Conservation (phyloP, 257 asterid species). For the Solanum piurae region DNA sequence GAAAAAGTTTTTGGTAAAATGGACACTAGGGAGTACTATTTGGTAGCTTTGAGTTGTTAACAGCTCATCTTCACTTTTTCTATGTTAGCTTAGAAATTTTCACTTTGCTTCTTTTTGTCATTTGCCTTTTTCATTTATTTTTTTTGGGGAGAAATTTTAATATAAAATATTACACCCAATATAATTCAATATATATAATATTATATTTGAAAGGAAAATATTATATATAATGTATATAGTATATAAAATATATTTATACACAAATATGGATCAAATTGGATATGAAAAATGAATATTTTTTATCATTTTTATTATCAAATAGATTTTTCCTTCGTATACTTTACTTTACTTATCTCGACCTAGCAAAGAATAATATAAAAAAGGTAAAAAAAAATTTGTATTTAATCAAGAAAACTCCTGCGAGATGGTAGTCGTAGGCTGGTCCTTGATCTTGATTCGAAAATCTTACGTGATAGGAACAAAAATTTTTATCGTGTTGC, state of each 20-base stretch:
- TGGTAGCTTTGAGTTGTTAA: constrained; percentile 28
- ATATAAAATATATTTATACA: not conserved
- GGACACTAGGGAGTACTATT: not conserved
- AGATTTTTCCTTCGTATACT: not conserved
- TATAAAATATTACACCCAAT: too few species aligned
- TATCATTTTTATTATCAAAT: not conserved
- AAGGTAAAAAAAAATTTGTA: too few species aligned
- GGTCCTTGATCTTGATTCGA: not conserved
- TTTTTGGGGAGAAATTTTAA: not conserved
- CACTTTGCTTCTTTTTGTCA: not conserved
- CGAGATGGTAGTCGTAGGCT: too few species aligned
- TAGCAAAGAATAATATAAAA: not conserved
- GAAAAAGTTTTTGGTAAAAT: not conserved
- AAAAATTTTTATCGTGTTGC: not conserved
- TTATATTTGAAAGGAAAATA: not conserved
- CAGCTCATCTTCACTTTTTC: constrained; percentile 31
- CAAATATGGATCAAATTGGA: not conserved
- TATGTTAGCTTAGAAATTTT: constrained; percentile 5
- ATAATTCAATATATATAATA: not conserved
- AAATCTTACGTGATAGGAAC: accelerated
- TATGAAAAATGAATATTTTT: not conserved
- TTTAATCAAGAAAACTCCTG: not conserved
- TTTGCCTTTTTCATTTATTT: not conserved
- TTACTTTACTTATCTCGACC: too few species aligned
- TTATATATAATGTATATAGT: not conserved